Evolutionary conservation across 768 basidiomycete species (phyloP), one percentile per base, ranked within the genome.

Genomic region (Auriscalpium orientale): DNA sequence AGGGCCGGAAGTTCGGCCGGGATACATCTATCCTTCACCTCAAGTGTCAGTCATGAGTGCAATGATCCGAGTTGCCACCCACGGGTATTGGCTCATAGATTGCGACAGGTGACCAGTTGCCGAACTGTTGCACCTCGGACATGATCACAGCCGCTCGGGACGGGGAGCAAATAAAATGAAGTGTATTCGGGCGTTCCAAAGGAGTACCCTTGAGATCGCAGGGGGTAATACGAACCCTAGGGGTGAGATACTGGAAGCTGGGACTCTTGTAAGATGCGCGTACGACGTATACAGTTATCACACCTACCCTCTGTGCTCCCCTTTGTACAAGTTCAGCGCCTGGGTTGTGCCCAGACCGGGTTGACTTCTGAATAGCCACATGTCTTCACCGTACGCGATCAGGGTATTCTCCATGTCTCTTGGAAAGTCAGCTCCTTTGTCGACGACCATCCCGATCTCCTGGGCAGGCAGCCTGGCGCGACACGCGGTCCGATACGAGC

Each of bases 71-170:
- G 18, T 10, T 59, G 47, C 13, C 49, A 75, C 82, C 55, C 49
- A 91, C 91, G 56, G 91, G 91, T 59, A 93, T 88, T 1, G 93
- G 93, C 70, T 95, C 92, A 62, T 85, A 95, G 45, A 94, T 82
- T 1, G 81, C 77, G 46, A 72, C 72, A 5, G 92, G 87, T 8
- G 71, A 64, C 89, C 91, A 92, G 10, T 65, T 76, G 3, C 72
- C 65, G 11, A 80, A 68, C 50, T 74, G 66, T 4, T 72, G 65
- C 12, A 87, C 76, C 67, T 94, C 85, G 37, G 79, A 75, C 58
- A 89, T 72, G 56, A 95, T 86, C 5, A 72, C 72, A 13, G 73
- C 67, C 4, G 90, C 89, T 45, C 93, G 79, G 1, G 73, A 66
- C 0, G 93, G 91, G 4, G 91, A 91, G 66, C 91, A 95, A 20